Conservation (phyloP, 768 basidiomycete genomes). For the Hypsizygus marmoreus region DNA sequence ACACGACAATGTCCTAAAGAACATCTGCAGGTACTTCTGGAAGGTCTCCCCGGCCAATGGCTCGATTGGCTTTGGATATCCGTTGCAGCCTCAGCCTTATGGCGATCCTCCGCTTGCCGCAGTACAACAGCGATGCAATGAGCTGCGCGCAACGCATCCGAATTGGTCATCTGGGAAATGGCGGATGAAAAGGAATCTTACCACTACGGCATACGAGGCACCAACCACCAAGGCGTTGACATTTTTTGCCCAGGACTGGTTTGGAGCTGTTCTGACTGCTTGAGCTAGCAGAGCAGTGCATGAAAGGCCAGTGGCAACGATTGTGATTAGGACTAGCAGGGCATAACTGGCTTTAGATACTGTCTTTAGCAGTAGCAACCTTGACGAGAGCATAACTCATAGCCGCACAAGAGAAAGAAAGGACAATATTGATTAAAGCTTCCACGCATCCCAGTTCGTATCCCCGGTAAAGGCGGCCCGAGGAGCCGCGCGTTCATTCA, state of each 20-base stretch:
- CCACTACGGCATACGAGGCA: slow-evolving; percentile 70
- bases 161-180: slow-evolving; percentile 1
- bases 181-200: slow-evolving; percentile 32
- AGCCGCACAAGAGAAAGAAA: background rate
- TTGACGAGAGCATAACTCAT: slow-evolving; percentile 40
- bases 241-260: slow-evolving; percentile 57
- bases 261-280: slow-evolving; percentile 65
- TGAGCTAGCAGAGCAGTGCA: slow-evolving; percentile 68
- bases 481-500: too few species aligned
- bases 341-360: slow-evolving; percentile 57
- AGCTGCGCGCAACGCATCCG: slow-evolving; percentile 44
- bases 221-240: slow-evolving; percentile 70
- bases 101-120: slow-evolving; percentile 67
- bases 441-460: too few species aligned
- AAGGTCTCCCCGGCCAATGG: slow-evolving; percentile 54
- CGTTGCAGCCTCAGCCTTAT: slow-evolving; percentile 64
- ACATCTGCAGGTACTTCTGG: slow-evolving; percentile 50
- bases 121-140: slow-evolving; percentile 58
- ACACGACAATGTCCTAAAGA: background rate
- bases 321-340: slow-evolving; percentile 48
- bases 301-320: slow-evolving; percentile 61
- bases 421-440: too few species aligned
- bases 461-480: too few species aligned
- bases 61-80: slow-evolving; percentile 62
- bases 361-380: slow-evolving; percentile 38